Evolutionary conservation across 1,284 basidiomycete genomes (phyloP).

Genomic region (Boletus albobrunnescens): DNA sequence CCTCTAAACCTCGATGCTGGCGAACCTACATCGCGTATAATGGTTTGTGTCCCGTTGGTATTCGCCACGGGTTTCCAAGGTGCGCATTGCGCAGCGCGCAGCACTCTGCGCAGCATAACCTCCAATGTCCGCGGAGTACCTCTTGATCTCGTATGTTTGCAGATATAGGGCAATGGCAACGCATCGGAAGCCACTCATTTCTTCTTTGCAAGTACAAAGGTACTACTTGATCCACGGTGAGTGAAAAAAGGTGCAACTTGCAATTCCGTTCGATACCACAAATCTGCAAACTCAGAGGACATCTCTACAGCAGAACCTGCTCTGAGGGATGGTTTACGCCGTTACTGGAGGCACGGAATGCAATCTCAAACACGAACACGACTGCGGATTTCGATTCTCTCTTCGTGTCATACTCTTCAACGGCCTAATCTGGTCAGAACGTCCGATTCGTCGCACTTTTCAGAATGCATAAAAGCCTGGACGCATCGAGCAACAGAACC

Average conservation of each 20-base stretch:
- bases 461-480: constrained; percentile 9
- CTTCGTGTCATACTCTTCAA: not conserved
- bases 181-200: no score
- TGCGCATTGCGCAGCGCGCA: constrained; percentile 17
- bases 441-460: not conserved
- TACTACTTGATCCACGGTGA: not conserved
- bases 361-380: not conserved
- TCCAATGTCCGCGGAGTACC: not conserved
- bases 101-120: constrained; percentile 7
- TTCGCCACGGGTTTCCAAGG: not conserved
- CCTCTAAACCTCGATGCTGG: not conserved
- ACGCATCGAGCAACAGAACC: not conserved
- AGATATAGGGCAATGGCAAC: not conserved
- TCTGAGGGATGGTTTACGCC: not conserved
- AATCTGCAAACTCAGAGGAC: not conserved
- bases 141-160: no score
- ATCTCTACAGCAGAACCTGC: not conserved
- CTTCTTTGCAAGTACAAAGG: no score
- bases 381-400: constrained; percentile 8
- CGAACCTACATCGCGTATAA: no score
- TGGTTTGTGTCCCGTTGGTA: no score
- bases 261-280: not conserved
- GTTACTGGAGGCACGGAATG: not conserved
- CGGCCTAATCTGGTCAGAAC: not conserved
- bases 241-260: not conserved